phyloP scores from a whole-genome alignment of 2,329 filamentous ascomycete species.

The Lojkania enalia region DNA sequence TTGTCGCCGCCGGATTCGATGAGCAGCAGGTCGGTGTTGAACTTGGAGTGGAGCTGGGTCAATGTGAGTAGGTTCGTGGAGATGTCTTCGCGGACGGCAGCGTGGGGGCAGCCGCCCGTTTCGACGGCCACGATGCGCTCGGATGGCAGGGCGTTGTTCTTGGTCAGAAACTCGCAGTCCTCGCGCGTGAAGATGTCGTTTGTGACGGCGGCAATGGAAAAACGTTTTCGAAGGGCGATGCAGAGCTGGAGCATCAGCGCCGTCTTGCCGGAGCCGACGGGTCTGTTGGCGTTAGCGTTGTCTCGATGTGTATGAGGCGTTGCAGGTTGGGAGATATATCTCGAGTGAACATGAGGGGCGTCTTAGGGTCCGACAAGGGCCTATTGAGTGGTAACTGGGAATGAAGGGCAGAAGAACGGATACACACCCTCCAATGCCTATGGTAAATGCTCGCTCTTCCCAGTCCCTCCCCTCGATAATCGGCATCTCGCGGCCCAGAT shows the following conservation, averaged over 20 bases:
- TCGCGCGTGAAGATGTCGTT: constrained; percentile 99
- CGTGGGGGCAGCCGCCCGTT: constrained; percentile 95
- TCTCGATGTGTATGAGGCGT: constrained; percentile 1
- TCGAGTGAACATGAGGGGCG: no score
- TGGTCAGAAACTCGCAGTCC: constrained; percentile 95
- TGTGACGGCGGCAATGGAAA: constrained; percentile 91
- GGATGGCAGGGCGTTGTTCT: constrained; percentile 79
- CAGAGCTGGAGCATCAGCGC: constrained; percentile 95
- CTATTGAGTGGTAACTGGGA: neutral
- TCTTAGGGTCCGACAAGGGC: neutral
- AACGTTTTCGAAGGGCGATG: constrained; percentile 75
- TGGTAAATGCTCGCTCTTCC: constrained; percentile 86
- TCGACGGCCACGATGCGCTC: constrained; percentile 91
- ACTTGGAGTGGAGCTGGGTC: constrained; percentile 81
- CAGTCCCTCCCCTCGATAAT: constrained; percentile 87
- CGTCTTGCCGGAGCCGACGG: constrained; percentile 96
- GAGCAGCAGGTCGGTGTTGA: constrained; percentile 79
- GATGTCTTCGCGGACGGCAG: constrained; percentile 96
- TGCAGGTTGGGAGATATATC: neutral
- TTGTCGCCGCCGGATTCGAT: constrained; percentile 98
- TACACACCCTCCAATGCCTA: constrained; percentile 93
- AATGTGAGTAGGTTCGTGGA: constrained; percentile 89
- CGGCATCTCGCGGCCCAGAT: constrained; percentile 87
- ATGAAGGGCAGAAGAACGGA: neutral
- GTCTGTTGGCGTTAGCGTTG: constrained; percentile 56